Percentiles rank a stretch among this genome's conserved stretches.
These are phyloP conservation scores for Rhizoclosmatium sp. DNA, from an alignment of 192 early-diverging fungal species.

Conservation along the genomic window DNA sequence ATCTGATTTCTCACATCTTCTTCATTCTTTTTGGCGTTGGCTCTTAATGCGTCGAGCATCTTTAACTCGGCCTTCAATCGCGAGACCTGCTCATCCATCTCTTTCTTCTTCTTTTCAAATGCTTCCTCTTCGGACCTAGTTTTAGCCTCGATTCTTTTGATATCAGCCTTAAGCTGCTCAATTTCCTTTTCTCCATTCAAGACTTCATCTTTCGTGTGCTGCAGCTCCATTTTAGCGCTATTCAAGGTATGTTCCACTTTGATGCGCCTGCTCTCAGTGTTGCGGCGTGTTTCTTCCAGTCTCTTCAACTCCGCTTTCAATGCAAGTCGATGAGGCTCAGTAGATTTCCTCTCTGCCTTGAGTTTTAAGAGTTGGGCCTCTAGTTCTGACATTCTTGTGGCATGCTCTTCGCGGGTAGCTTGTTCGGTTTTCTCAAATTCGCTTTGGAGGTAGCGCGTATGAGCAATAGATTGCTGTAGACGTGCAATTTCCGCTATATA, in stretches of 20 bases:
- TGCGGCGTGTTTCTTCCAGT: conserved; percentile 24
- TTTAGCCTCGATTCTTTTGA: not conserved
- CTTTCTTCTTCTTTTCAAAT: conserved; percentile 30
- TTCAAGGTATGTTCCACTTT: conserved; percentile 18
- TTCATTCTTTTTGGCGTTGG: conserved; percentile 29
- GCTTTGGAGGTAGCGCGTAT: not conserved
- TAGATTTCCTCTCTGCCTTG: conserved; percentile 25
- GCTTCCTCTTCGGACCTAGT: conserved; percentile 28
- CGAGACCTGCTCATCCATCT: conserved; percentile 26
- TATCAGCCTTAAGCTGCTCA: conserved; percentile 18
- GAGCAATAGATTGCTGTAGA: not conserved
- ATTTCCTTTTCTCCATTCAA: conserved; percentile 14
- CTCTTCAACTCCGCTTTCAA: conserved; percentile 28
- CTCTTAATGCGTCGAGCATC: conserved; percentile 14
- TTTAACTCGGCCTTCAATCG: conserved; percentile 32
- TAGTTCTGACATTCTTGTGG: conserved; percentile 2
- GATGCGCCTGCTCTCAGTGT: conserved; percentile 6
- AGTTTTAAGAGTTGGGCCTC: not conserved
- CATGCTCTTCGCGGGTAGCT: conserved; percentile 19
- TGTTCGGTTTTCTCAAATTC: conserved; percentile 28
- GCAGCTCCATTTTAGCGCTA: conserved; percentile 26
- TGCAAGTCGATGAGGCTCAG: conserved; percentile 7
- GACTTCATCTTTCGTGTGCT: conserved; percentile 15
- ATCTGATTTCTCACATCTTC: conserved; percentile 28
- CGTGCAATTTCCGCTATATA: not conserved